Evolutionary conservation across 192 early-diverging fungal species (phyloP).

Genomic region (Geranomyces variabilis): DNA sequence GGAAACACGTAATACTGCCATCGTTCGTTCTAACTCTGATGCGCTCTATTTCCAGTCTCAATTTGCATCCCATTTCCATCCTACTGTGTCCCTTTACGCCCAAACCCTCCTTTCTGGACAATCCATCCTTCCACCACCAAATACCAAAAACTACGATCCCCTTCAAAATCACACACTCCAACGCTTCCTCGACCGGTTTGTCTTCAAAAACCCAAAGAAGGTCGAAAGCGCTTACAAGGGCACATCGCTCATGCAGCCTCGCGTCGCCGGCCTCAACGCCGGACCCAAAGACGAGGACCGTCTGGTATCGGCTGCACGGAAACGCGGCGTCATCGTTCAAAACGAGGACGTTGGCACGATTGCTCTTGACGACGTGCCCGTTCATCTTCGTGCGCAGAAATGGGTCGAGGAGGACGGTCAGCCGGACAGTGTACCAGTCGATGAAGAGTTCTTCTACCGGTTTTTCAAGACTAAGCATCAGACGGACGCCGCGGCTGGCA

Average conservation of each 20-base stretch:
- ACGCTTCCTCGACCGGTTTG: constrained; percentile 95
- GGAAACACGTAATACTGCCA: constrained; percentile 5
- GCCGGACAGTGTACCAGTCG: constrained; percentile 67
- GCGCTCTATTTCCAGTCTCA: constrained; percentile 12
- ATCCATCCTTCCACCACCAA: constrained; percentile 62
- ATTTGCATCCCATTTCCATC: constrained; percentile 87
- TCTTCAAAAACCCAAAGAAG: constrained; percentile 92
- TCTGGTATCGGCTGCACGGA: constrained; percentile 58
- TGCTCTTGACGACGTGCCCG: constrained; percentile 58
- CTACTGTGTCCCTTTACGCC: constrained; percentile 84
- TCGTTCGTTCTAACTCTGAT: too few species aligned
- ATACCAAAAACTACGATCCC: constrained; percentile 71
- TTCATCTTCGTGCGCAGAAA: constrained; percentile 65
- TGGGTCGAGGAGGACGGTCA: constrained; percentile 45
- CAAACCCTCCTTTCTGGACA: constrained; percentile 69
- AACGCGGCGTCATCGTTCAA: constrained; percentile 65
- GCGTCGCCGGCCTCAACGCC: constrained; percentile 16
- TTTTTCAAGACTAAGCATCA: constrained; percentile 70
- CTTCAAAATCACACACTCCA: constrained; percentile 87
- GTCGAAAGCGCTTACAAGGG: constrained; percentile 59
- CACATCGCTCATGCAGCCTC: constrained; percentile 64
- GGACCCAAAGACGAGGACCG: constrained; percentile 35
- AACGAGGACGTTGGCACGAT: constrained; percentile 58
- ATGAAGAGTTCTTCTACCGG: constrained; percentile 80
- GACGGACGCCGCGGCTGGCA: constrained; percentile 37